A percentile compares a stretch with the other conserved stretches of the same genome.
Conservation (phyloP, 495 filamentous ascomycete species). For the Darksidea phi region DNA sequence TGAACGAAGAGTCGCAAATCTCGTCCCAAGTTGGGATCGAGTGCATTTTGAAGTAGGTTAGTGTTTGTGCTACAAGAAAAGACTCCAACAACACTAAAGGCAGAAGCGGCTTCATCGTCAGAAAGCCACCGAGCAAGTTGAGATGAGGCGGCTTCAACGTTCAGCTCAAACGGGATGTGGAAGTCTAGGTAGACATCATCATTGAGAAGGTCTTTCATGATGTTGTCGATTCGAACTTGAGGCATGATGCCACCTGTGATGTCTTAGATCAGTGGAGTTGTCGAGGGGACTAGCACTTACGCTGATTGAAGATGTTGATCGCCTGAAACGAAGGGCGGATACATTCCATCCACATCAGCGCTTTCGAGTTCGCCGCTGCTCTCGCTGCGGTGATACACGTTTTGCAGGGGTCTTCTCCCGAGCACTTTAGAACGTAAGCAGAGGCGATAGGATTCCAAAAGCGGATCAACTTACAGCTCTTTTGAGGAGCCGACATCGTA, state of each 20-base stretch:
- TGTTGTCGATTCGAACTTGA: constrained; percentile 4
- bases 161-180: constrained; percentile 24
- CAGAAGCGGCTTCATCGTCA: constrained; percentile 7
- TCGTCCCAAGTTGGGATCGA: constrained; percentile 17
- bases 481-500: constrained; percentile 22
- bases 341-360: constrained; percentile 26
- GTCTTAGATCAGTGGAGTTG: not conserved
- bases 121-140: constrained; percentile 25
- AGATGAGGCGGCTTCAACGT: constrained; percentile 26
- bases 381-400: constrained; percentile 18
- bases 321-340: constrained; percentile 16
- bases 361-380: constrained; percentile 16
- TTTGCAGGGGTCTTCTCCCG: constrained; percentile 29
- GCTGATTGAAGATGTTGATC: constrained; percentile 18
- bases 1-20: constrained; percentile 26
- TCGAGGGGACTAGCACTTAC: constrained; percentile 3
- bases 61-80: constrained; percentile 29
- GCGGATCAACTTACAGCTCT: constrained; percentile 13
- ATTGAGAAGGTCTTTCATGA: constrained; percentile 18
- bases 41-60: constrained; percentile 16
- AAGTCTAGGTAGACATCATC: constrained; percentile 28
- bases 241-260: not conserved
- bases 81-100: constrained; percentile 22
- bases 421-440: constrained; percentile 21
- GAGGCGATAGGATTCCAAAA: not conserved